Conservation (phyloP, 2,329 filamentous ascomycete genomes). For the Cercospora beticola region DNA sequence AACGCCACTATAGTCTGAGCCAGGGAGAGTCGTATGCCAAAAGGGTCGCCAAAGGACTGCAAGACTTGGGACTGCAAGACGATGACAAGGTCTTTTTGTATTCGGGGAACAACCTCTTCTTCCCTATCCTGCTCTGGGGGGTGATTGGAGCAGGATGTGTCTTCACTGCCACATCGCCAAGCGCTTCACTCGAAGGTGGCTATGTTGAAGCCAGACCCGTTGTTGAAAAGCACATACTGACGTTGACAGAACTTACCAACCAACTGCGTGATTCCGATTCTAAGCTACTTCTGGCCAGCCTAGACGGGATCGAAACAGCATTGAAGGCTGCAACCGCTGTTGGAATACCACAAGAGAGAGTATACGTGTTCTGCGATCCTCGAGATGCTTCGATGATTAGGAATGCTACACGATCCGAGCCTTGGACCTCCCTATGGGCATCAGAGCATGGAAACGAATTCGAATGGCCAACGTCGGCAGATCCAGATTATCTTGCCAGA, state of each 20-base stretch:
- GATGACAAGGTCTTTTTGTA: not conserved
- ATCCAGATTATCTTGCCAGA: not conserved
- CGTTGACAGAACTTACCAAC: not conserved
- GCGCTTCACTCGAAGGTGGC: not conserved
- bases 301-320: not conserved
- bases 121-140: not conserved
- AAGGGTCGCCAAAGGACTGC: not conserved
- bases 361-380: not conserved
- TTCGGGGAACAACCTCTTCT: not conserved
- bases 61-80: not conserved
- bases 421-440: not conserved
- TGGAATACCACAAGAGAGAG: not conserved
- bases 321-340: not conserved
- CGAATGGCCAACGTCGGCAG: not conserved
- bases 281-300: not conserved
- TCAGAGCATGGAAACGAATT: not conserved
- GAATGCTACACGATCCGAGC: not conserved
- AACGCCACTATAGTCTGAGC: not conserved
- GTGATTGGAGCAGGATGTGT: not conserved
- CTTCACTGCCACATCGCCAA: not conserved
- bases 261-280: not conserved
- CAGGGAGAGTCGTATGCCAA: not conserved
- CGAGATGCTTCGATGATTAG: not conserved
- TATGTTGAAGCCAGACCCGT: not conserved
- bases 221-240: not conserved